These are phyloP conservation scores for Blastobotrys indianensis DNA, from an alignment of 1,139 yeast species.

Conservation along the genomic window DNA sequence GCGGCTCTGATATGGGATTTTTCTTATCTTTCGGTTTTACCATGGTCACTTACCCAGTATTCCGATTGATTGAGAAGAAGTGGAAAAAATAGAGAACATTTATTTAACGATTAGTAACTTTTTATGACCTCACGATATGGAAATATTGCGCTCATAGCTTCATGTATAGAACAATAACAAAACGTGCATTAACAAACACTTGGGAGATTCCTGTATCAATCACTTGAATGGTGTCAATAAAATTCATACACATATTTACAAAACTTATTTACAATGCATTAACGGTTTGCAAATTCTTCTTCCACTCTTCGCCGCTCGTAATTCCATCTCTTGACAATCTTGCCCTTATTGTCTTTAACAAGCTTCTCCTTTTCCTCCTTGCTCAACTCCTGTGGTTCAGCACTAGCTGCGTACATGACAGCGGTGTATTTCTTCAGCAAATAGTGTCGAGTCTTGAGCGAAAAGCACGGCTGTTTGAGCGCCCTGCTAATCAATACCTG, in stretches of 20 bases:
- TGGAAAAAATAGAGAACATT: slow-evolving; percentile 3
- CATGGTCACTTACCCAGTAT: slow-evolving; percentile 55
- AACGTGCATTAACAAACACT: background rate
- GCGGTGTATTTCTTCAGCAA: slow-evolving; percentile 40
- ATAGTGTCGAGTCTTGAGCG: slow-evolving; percentile 36
- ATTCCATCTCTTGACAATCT: slow-evolving; percentile 45
- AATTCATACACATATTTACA: too few species aligned
- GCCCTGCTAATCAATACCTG: slow-evolving; percentile 19
- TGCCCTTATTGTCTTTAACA: slow-evolving; percentile 36
- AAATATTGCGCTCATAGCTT: background rate
- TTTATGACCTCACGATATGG: background rate
- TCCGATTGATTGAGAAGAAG: slow-evolving; percentile 51
- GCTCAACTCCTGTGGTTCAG: slow-evolving; percentile 16
- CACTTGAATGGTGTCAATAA: too few species aligned
- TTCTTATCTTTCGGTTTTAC: slow-evolving; percentile 74
- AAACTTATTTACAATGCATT: too few species aligned
- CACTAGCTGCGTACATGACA: slow-evolving; percentile 38
- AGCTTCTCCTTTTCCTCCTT: slow-evolving; percentile 30
- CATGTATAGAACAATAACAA: background rate
- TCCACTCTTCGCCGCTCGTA: slow-evolving; percentile 37
- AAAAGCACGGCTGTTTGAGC: slow-evolving; percentile 35
- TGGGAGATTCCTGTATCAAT: background rate
- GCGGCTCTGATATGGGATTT: slow-evolving; percentile 77
- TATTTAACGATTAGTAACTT: background rate
- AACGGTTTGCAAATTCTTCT: slow-evolving; percentile 6